Evolutionary conservation across 208 protist species (phyloP).

Genomic region (Acanthamoeba triangularis): DNA sequence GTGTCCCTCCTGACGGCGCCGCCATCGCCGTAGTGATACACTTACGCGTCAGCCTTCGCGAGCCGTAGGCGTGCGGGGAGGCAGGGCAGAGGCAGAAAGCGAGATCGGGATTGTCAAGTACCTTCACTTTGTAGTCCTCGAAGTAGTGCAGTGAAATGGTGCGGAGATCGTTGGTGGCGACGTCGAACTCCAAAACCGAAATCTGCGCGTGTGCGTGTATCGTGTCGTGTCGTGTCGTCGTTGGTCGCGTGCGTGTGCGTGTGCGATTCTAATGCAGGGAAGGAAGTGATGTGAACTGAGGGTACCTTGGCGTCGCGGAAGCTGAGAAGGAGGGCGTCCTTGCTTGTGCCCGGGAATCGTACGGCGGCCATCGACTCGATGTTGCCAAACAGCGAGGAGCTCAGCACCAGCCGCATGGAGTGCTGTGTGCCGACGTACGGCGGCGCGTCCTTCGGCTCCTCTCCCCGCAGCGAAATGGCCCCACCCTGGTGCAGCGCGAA

Average conservation of each 20-base stretch:
- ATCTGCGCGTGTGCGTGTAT: neutral
- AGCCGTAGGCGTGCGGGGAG: too few species aligned
- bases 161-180: slow-evolving; percentile 24
- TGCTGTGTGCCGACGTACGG: slow-evolving; percentile 26
- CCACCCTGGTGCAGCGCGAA: neutral
- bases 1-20: slow-evolving; percentile 41
- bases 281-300: neutral
- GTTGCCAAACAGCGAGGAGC: slow-evolving; percentile 62
- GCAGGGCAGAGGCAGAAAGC: neutral
- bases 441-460: neutral
- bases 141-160: slow-evolving; percentile 61
- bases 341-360: slow-evolving; percentile 29
- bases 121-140: slow-evolving; percentile 57
- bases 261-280: neutral
- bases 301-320: slow-evolving; percentile 76
- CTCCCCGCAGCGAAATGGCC: neutral
- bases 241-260: neutral
- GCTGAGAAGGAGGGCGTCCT: slow-evolving; percentile 63
- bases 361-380: slow-evolving; percentile 70
- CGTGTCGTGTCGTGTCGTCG: neutral
- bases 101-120: neutral
- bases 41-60: too few species aligned
- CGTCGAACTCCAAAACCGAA: slow-evolving; percentile 60
- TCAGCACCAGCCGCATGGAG: slow-evolving; percentile 23
- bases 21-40: neutral